These are phyloP conservation scores for Jacaranda mimosifolia DNA, from an alignment of 257 asterid genomes.

Conservation along the genomic window DNA sequence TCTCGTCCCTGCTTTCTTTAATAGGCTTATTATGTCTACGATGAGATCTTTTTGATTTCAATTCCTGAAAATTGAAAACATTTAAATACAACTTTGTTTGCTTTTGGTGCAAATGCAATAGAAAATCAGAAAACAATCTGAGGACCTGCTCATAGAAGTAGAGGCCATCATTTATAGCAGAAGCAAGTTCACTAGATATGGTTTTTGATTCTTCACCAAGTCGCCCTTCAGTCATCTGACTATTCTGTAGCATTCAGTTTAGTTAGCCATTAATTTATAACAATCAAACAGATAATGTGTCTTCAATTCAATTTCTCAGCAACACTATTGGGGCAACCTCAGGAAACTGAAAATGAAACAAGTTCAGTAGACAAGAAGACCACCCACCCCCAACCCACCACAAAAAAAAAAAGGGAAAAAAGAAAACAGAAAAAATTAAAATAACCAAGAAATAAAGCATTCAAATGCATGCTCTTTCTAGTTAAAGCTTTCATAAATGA, in stretches of 20 bases:
- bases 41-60: conserved; percentile 60
- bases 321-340: not conserved
- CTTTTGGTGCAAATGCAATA: conserved; percentile 27
- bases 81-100: conserved; percentile 7
- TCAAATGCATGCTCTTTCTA: conserved; percentile 5
- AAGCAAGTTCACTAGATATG: conserved; percentile 74
- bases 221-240: conserved; percentile 47
- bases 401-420: not conserved
- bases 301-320: conserved; percentile 14
- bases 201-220: conserved; percentile 56
- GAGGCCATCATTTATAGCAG: conserved; percentile 85
- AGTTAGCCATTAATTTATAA: conserved; percentile 29
- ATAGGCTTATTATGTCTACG: conserved; percentile 47
- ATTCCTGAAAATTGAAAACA: conserved; percentile 60
- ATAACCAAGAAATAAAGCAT: conserved; percentile 6
- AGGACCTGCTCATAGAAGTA: conserved; percentile 88
- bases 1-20: conserved; percentile 55
- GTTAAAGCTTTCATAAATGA: not conserved
- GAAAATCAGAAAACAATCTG: conserved; percentile 30
- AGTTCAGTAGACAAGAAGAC: not conserved
- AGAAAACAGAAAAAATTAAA: not conserved
- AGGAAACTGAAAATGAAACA: not conserved
- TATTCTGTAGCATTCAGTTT: conserved; percentile 54
- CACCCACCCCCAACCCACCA: too few relatives aligned
- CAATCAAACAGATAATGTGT: not conserved